Conservation (phyloP, 2,329 filamentous ascomycete species). For the Truncatella angustata region DNA sequence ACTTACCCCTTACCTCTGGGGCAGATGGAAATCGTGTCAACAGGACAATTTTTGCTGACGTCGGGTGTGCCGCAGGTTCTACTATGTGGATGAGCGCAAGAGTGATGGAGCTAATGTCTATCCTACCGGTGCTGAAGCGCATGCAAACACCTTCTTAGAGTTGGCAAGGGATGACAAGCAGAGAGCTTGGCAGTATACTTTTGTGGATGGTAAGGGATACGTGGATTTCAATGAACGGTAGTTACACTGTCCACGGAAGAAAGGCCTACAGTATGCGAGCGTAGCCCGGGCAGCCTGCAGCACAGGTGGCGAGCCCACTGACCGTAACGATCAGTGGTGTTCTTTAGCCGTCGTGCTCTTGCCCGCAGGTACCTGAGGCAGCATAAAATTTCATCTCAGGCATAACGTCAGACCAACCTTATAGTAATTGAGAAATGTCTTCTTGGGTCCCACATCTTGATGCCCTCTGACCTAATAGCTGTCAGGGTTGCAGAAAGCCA, state of each 20-base stretch:
- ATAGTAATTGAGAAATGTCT: too few species aligned
- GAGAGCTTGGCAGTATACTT: slow-evolving; percentile 16
- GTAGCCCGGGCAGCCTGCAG: too few species aligned
- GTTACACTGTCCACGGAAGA: not conserved
- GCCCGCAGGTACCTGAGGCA: too few species aligned
- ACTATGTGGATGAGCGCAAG: slow-evolving; percentile 18
- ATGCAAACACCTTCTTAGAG: slow-evolving; percentile 14
- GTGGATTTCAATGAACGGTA: slow-evolving; percentile 7
- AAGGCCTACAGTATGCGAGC: not conserved
- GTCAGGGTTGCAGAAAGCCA: too few species aligned
- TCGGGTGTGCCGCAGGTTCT: slow-evolving; percentile 17
- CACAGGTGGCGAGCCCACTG: too few species aligned
- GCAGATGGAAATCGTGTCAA: not conserved
- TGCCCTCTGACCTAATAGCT: too few species aligned
- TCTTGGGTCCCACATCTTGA: too few species aligned
- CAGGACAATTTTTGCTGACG: too few species aligned
- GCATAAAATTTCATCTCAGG: too few species aligned
- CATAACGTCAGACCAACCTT: too few species aligned
- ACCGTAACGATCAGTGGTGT: too few species aligned
- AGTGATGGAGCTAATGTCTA: slow-evolving; percentile 12
- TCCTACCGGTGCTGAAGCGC: slow-evolving; percentile 12
- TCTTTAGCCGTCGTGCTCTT: too few species aligned
- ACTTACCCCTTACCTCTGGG: not conserved
- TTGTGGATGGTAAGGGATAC: slow-evolving; percentile 15
- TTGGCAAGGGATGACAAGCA: slow-evolving; percentile 16